These are phyloP conservation scores for Primulina tabacum DNA, from an alignment of 257 asterid genomes.

Conservation along the genomic window DNA sequence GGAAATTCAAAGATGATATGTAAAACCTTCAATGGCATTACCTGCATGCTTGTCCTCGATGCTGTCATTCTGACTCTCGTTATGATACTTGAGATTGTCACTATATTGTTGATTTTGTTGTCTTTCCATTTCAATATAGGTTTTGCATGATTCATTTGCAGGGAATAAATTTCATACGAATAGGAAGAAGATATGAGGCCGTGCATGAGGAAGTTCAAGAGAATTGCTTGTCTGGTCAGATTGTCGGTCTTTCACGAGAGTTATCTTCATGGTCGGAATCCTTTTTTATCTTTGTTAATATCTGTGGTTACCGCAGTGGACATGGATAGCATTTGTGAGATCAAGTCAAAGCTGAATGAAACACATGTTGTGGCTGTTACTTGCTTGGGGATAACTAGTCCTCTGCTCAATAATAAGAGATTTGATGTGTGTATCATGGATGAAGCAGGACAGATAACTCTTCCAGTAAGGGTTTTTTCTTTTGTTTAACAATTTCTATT, in stretches of 20 bases:
- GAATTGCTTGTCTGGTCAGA: constrained; percentile 74
- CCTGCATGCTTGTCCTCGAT: neutral
- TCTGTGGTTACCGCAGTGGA: constrained; percentile 48
- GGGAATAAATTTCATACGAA: constrained; percentile 87
- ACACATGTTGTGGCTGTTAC: constrained; percentile 84
- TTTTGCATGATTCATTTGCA: constrained; percentile 36
- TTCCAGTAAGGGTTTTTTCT: constrained; percentile 56
- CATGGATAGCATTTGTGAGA: constrained; percentile 54
- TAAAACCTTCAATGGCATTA: neutral
- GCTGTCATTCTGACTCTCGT: constrained; percentile 3
- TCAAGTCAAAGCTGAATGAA: constrained; percentile 61
- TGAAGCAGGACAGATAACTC: constrained; percentile 97
- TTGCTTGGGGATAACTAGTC: constrained; percentile 91
- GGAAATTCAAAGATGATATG: neutral
- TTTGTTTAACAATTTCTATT: neutral
- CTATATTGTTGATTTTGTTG: constrained; percentile 12
- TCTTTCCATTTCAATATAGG: constrained; percentile 12
- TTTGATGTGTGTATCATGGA: constrained; percentile 98
- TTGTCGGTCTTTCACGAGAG: constrained; percentile 17
- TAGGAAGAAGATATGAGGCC: constrained; percentile 84
- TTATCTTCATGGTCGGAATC: constrained; percentile 18
- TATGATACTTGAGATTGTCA: neutral
- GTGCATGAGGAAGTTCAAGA: constrained; percentile 79
- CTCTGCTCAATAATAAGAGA: constrained; percentile 74
- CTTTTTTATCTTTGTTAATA: constrained; percentile 22